Conservation (phyloP, 2,329 filamentous ascomycete species). For the Emmonsiellopsis sp. region DNA sequence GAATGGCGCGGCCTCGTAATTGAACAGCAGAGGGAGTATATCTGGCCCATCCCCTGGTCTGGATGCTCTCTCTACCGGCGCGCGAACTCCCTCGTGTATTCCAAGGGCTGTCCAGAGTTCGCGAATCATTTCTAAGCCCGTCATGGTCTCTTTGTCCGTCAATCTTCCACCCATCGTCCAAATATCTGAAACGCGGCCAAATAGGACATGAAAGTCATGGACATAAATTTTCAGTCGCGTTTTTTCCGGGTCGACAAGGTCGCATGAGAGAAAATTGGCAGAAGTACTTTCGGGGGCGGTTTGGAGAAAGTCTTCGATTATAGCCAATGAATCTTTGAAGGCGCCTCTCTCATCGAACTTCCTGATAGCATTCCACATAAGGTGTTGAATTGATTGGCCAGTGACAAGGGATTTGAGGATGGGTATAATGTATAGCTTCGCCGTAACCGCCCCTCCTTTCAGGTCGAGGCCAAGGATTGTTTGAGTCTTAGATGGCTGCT, state of each 20-base stretch:
- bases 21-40: not conserved
- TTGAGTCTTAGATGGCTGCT: slow-evolving; percentile 10
- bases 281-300: not conserved
- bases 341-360: not conserved
- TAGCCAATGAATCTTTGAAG: not conserved
- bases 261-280: slow-evolving; percentile 10
- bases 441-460: slow-evolving; percentile 3
- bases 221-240: slow-evolving; percentile 16
- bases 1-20: not conserved
- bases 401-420: slow-evolving; percentile 9
- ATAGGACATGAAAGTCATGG: slow-evolving; percentile 8
- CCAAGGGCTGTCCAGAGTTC: slow-evolving; percentile 11
- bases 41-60: slow-evolving; percentile 6
- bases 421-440: slow-evolving; percentile 15
- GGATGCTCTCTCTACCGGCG: slow-evolving; percentile 4
- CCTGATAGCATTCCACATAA: slow-evolving; percentile 4
- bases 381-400: not conserved
- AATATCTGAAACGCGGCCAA: slow-evolving; percentile 7
- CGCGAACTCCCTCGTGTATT: slow-evolving; percentile 8
- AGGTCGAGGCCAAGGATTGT: slow-evolving; percentile 14
- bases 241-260: slow-evolving; percentile 9
- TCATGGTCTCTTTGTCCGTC: slow-evolving; percentile 3
- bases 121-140: slow-evolving; percentile 10
- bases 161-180: slow-evolving; percentile 15
- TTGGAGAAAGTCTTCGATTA: slow-evolving; percentile 5